Conservation (phyloP, 805 yeast genomes). For the Saccharomycopsis oosterbeekiorum region DNA sequence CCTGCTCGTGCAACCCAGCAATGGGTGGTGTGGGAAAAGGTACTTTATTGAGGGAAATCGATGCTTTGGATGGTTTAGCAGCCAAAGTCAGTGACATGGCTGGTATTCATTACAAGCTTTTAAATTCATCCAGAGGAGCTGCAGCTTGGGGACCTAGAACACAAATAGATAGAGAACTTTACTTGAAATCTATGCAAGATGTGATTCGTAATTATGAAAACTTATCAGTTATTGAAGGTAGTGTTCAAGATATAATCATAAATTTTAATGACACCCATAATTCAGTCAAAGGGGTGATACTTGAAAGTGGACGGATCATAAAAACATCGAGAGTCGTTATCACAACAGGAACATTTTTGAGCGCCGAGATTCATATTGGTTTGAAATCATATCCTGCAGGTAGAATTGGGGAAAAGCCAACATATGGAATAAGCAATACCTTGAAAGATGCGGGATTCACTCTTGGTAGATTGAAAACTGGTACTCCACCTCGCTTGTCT, state of each 20-base stretch:
- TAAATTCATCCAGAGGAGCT: slow-evolving; percentile 77
- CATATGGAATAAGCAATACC: slow-evolving; percentile 80
- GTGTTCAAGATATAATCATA: slow-evolving; percentile 76
- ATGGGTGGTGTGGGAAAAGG: slow-evolving; percentile 99
- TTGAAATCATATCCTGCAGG: slow-evolving; percentile 77
- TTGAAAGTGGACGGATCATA: slow-evolving; percentile 56
- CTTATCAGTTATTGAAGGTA: slow-evolving; percentile 55
- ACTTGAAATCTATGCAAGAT: slow-evolving; percentile 68
- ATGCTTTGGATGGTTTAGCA: slow-evolving; percentile 91
- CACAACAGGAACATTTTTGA: slow-evolving; percentile 91
- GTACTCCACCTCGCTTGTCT: slow-evolving; percentile 90
- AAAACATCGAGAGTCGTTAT: slow-evolving; percentile 64
- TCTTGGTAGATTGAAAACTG: slow-evolving; percentile 87
- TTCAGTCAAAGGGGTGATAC: slow-evolving; percentile 56
- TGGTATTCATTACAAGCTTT: slow-evolving; percentile 82
- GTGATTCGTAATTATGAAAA: slow-evolving; percentile 47
- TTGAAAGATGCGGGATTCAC: slow-evolving; percentile 67
- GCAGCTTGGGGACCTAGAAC: slow-evolving; percentile 99
- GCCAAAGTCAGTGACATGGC: slow-evolving; percentile 82
- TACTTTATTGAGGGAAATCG: slow-evolving; percentile 82
- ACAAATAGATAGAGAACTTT: slow-evolving; percentile 82
- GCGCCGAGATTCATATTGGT: slow-evolving; percentile 94
- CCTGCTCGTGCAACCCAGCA: slow-evolving; percentile 94
- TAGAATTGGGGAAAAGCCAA: slow-evolving; percentile 84
- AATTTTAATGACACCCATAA: slow-evolving; percentile 30